phyloP scores from a whole-genome alignment of 768 basidiomycete genomes.

The Mrakia blollopis region DNA sequence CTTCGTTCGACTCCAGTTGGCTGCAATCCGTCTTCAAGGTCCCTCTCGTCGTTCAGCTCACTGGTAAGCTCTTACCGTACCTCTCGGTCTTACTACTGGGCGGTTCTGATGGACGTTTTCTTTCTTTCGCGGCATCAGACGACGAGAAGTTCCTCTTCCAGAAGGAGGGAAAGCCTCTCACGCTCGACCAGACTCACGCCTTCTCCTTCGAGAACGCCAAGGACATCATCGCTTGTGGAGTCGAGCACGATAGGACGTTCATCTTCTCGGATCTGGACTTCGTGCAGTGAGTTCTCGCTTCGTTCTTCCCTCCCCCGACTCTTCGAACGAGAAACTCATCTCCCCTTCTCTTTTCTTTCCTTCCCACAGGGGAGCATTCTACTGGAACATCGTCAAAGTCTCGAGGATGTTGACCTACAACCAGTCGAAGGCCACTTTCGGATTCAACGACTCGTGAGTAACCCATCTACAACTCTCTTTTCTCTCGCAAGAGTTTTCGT shows the following conservation, averaged over 20 bases:
- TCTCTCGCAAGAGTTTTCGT: not conserved
- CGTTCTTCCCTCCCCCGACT: not conserved
- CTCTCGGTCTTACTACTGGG: not conserved
- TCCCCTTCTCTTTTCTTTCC: not conserved
- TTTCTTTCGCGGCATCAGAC: conserved; percentile 55
- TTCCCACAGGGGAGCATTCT: conserved; percentile 68
- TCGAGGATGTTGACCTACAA: conserved; percentile 88
- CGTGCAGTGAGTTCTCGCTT: conserved; percentile 53
- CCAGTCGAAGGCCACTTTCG: conserved; percentile 91
- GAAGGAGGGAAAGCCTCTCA: conserved; percentile 60
- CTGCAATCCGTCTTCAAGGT: conserved; percentile 92
- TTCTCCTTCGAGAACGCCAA: conserved; percentile 83
- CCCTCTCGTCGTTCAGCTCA: conserved; percentile 90
- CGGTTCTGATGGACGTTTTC: not conserved
- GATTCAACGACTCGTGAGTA: conserved; percentile 92
- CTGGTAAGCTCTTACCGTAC: conserved; percentile 55
- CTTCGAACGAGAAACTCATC: no score
- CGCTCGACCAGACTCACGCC: conserved; percentile 74
- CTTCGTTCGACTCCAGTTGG: conserved; percentile 58
- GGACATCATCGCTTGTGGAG: conserved; percentile 95
- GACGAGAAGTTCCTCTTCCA: conserved; percentile 99
- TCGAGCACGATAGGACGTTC: conserved; percentile 86
- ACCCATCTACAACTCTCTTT: not conserved
- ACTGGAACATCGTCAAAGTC: conserved; percentile 86
- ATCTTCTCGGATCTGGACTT: conserved; percentile 91